phyloP scores from a whole-genome alignment of 73 alveolate genomes.

The Breviolum minutum region DNA sequence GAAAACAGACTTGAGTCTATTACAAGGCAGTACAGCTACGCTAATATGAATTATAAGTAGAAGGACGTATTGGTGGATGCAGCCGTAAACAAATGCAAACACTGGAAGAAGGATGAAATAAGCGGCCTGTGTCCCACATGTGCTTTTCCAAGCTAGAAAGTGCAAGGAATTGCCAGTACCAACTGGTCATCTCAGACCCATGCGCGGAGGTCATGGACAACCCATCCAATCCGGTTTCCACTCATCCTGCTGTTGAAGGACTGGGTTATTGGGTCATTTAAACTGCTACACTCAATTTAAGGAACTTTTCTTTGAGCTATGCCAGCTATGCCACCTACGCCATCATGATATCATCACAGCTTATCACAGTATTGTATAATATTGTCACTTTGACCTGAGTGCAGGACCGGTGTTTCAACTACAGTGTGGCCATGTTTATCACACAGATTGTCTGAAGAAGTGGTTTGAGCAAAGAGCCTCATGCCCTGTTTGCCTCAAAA shows the following conservation, averaged over 20 bases:
- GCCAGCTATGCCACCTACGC: too few species aligned
- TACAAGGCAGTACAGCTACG: too few species aligned
- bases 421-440: conserved; percentile 73
- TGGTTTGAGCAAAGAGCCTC: conserved; percentile 78
- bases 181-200: neutral
- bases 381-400: neutral
- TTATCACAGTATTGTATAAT: neutral
- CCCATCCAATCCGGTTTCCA: neutral
- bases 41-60: too few species aligned
- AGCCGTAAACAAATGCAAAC: too few species aligned
- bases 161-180: neutral
- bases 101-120: too few species aligned
- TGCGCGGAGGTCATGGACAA: conserved; percentile 22
- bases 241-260: neutral
- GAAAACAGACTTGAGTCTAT: too few species aligned
- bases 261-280: neutral
- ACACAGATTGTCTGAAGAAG: conserved; percentile 51
- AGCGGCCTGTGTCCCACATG: too few species aligned
- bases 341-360: neutral
- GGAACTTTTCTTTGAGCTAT: too few species aligned
- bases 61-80: too few species aligned
- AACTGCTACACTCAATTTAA: too few species aligned
- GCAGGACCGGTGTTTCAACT: conserved; percentile 64
- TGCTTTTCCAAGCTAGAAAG: too few species aligned
- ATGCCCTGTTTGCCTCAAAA: conserved; percentile 83